Conservation (phyloP, 2,329 filamentous ascomycete species). For the Arthrobotrys conoides region DNA sequence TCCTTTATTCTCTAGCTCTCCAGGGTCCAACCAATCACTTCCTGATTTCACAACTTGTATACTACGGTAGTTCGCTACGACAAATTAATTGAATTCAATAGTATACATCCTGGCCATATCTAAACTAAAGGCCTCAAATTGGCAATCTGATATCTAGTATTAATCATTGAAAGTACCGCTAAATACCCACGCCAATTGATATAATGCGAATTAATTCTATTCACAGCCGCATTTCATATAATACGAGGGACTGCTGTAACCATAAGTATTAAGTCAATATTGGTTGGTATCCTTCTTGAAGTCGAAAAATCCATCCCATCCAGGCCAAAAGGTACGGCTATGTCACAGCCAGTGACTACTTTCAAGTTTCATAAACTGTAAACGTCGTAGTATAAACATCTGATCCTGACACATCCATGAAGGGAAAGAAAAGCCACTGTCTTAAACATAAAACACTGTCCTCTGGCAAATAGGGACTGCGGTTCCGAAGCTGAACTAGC, state of each 20-base stretch:
- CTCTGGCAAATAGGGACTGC: neutral
- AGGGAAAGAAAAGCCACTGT: slow-evolving; percentile 10
- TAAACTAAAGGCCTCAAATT: neutral
- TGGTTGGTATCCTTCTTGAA: neutral
- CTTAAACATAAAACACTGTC: slow-evolving; percentile 11
- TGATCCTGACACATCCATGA: slow-evolving; percentile 9
- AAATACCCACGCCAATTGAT: neutral
- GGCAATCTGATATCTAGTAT: too few relatives aligned
- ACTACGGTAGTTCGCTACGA: too few relatives aligned
- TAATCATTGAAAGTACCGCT: too few relatives aligned
- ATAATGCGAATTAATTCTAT: neutral
- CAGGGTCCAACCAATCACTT: neutral
- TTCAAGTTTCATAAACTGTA: slow-evolving; percentile 3
- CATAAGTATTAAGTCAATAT: neutral
- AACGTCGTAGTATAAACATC: slow-evolving; percentile 7
- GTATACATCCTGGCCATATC: neutral
- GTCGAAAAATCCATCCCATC: neutral
- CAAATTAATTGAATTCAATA: neutral
- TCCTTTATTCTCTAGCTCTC: neutral
- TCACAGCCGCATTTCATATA: neutral
- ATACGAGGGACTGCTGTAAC: neutral
- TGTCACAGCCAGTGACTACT: neutral
- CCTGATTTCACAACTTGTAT: neutral
- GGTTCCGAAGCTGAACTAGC: neutral
- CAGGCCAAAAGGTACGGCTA: neutral